Base-by-base conservation (phyloP, 345 rosid species). In the Salix brachista region DNA sequence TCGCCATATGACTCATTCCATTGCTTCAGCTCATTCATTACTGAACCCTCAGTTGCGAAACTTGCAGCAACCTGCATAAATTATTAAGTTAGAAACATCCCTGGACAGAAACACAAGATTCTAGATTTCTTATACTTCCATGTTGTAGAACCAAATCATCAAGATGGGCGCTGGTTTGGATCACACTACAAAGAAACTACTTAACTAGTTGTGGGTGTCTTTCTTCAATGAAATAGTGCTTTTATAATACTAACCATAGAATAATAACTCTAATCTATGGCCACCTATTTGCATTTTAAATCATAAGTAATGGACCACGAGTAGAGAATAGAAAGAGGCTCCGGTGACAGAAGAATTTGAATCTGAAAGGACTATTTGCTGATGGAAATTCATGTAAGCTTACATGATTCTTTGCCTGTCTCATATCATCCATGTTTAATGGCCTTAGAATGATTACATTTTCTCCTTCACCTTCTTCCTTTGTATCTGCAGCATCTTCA, bases 391-490 rank as follows among this genome's bases (percentile, higher is more conserved):
- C 16, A 28, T 28, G 36, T 46, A 26, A n/a, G 41, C 4, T 74
- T 69, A 95, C 99, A 97, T 91, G 99, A 80, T 90, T 91, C 86
- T 91, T 96, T 21, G 98, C 99, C 84, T 86, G 87, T 83, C 90
- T 90, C 92, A 96, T 81, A 71, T 96, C 99, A 83, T 96, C 96
- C 99, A 90, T 90, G 84, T 77, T 91, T 75, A 94, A 84, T 42
- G 97, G 81, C 84, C 98, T 91, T 80, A 96, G 80, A 60, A 79
- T 85, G 75, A 92, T 91, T 30, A 44, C 87, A 23, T 54, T 74
- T 74, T 93, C 97, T 75, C 85, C 93, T 74, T 83, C 78, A 11
- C 44, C 86, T 75, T 87, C 92, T 79, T 89, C 92, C 65, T 87
- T 84, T 64, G 83, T 17, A 42, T 83, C 86, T 13, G 90, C 60